A percentile compares a stretch with the other conserved stretches of the same genome.
phyloP scores from a whole-genome alignment of 83 land plant species.

The Picea engelmannii region DNA sequence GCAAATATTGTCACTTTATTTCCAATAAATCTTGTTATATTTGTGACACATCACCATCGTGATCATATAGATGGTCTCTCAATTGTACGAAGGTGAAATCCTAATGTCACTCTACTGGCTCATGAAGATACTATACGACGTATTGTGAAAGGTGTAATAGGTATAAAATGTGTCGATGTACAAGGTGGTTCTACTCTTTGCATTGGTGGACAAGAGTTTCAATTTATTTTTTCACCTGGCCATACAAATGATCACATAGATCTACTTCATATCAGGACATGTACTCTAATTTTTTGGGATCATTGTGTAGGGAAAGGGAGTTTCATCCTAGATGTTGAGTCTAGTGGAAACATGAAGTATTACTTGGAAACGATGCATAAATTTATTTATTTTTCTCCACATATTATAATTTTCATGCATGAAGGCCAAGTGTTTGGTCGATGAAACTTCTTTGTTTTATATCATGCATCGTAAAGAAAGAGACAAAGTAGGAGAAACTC shows the following conservation, averaged over 20 bases:
- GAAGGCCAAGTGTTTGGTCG: slow-evolving; percentile 87
- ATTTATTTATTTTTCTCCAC: slow-evolving; percentile 79
- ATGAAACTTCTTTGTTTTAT: slow-evolving; percentile 76
- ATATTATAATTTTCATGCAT: slow-evolving; percentile 84
- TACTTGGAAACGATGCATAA: slow-evolving; percentile 71
- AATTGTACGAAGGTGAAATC: background rate
- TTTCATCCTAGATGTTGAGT: slow-evolving; percentile 58
- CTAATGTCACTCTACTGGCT: too few relatives aligned
- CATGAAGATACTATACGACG: too few relatives aligned
- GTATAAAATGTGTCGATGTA: slow-evolving; percentile 21
- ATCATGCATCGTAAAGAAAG: slow-evolving; percentile 79
- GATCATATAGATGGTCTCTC: slow-evolving; percentile 86
- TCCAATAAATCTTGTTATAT: slow-evolving; percentile 73
- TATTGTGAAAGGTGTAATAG: too few relatives aligned
- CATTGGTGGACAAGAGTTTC: slow-evolving; percentile 61
- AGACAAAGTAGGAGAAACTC: too few relatives aligned
- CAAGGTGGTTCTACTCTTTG: background rate
- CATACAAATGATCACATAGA: slow-evolving; percentile 94
- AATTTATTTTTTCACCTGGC: slow-evolving; percentile 52
- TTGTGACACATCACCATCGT: slow-evolving; percentile 85
- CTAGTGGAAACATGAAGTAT: slow-evolving; percentile 90
- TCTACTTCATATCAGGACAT: slow-evolving; percentile 54
- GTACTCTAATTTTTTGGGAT: slow-evolving; percentile 82
- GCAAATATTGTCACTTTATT: slow-evolving; percentile 54
- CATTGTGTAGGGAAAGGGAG: slow-evolving; percentile 98